phyloP scores from a whole-genome alignment of 2,329 filamentous ascomycete species.

The Aspergillus cejpii region DNA sequence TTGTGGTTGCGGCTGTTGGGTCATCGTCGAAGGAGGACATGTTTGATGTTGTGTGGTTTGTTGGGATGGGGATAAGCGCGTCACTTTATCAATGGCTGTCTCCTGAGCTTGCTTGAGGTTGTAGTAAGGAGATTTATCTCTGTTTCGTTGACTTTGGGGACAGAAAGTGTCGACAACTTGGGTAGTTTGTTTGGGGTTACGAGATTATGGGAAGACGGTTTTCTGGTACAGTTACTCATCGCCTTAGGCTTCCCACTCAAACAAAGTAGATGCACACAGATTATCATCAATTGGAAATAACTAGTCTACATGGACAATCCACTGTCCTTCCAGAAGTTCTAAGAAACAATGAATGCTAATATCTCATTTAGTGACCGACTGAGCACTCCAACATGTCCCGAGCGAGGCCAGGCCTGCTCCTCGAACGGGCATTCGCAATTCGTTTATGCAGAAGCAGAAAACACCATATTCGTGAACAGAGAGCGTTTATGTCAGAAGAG shows the following conservation, averaged over 20 bases:
- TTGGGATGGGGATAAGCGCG: not conserved
- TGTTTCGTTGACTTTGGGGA: not conserved
- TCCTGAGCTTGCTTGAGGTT: too few species aligned
- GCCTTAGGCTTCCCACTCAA: too few species aligned
- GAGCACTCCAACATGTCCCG: not conserved
- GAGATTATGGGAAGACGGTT: too few species aligned
- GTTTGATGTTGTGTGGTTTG: not conserved
- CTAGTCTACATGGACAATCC: not conserved
- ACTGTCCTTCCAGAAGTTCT: not conserved
- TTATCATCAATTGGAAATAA: too few species aligned
- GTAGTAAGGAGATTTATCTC: not conserved
- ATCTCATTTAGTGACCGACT: not conserved
- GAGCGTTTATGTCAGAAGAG: not conserved
- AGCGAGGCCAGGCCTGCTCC: not conserved
- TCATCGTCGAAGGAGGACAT: constrained; percentile 3
- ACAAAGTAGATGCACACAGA: too few species aligned
- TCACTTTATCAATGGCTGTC: too few species aligned
- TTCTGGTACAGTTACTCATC: too few species aligned
- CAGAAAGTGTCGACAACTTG: too few species aligned
- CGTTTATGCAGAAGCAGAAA: not conserved
- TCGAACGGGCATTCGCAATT: not conserved
- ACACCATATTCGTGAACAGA: not conserved
- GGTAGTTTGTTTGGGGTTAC: not conserved
- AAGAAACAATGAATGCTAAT: not conserved
- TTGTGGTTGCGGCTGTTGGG: constrained; percentile 6